These are phyloP conservation scores for Rhodosporidiobolus sp. DNA, from an alignment of 768 basidiomycete species.

Conservation along the genomic window DNA sequence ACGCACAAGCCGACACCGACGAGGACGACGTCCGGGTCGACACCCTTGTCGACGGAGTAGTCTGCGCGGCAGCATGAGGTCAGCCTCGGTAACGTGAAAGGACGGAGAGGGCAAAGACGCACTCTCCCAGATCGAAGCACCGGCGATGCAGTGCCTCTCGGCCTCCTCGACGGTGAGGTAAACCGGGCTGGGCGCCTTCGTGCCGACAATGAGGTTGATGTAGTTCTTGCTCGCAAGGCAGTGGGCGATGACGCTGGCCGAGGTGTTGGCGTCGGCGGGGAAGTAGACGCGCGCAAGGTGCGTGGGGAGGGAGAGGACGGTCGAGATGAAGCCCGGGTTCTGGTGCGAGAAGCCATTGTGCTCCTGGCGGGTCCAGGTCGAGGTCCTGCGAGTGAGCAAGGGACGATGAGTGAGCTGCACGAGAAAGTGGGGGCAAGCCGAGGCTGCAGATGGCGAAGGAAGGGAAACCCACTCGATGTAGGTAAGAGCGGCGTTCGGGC, in stretches of 20 bases:
- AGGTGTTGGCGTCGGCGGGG: slow-evolving; percentile 79
- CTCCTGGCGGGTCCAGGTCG: slow-evolving; percentile 47
- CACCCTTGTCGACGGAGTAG: slow-evolving; percentile 45
- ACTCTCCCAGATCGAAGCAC: slow-evolving; percentile 81
- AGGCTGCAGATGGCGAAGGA: no score
- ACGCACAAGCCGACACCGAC: slow-evolving; percentile 65
- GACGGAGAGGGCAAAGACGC: slow-evolving; percentile 2
- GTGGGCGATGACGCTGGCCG: slow-evolving; percentile 77
- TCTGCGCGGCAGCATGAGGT: neutral
- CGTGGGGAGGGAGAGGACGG: slow-evolving; percentile 75
- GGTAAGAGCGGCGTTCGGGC: slow-evolving; percentile 67
- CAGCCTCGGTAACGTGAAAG: neutral
- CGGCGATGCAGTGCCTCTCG: slow-evolving; percentile 78
- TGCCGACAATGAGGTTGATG: slow-evolving; percentile 81
- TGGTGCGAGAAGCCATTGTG: slow-evolving; percentile 88
- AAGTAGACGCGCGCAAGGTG: slow-evolving; percentile 67
- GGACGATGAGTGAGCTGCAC: no score
- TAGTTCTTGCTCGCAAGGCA: slow-evolving; percentile 77
- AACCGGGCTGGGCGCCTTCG: slow-evolving; percentile 62
- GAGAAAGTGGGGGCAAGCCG: no score
- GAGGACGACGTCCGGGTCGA: slow-evolving; percentile 59
- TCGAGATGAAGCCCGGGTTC: slow-evolving; percentile 72
- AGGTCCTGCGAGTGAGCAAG: slow-evolving; percentile 66
- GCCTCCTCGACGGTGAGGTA: slow-evolving; percentile 76
- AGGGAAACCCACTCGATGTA: slow-evolving; percentile 63